Conservation (phyloP, 805 yeast species). For the Candida oleophila region DNA sequence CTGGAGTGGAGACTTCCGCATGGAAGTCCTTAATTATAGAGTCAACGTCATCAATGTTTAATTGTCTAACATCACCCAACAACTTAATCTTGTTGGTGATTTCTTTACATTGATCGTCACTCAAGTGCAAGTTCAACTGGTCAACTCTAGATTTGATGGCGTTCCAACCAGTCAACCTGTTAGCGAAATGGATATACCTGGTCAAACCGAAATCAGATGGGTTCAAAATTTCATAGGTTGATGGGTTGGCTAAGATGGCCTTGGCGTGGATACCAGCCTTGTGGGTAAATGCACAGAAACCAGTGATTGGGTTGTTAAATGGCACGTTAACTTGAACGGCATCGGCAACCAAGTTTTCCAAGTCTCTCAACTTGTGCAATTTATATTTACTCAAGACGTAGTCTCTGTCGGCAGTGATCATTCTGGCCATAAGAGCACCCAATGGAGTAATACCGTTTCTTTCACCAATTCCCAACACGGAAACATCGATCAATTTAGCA, state of each 20-base stretch:
- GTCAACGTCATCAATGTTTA: slow-evolving; percentile 61
- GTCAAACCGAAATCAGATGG: slow-evolving; percentile 60
- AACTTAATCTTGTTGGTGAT: slow-evolving; percentile 54
- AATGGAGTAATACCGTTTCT: slow-evolving; percentile 63
- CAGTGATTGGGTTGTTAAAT: slow-evolving; percentile 62
- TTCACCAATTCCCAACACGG: slow-evolving; percentile 62
- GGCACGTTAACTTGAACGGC: slow-evolving; percentile 60
- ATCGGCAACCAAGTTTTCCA: slow-evolving; percentile 59
- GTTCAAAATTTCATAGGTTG: slow-evolving; percentile 59
- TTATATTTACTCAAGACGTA: slow-evolving; percentile 58
- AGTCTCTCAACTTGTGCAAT: slow-evolving; percentile 53
- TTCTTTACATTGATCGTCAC: slow-evolving; percentile 57
- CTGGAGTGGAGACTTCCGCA: slow-evolving; percentile 38
- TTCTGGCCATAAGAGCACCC: slow-evolving; percentile 63
- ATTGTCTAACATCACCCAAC: slow-evolving; percentile 60
- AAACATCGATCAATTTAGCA: slow-evolving; percentile 57
- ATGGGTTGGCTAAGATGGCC: slow-evolving; percentile 61
- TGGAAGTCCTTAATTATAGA: slow-evolving; percentile 57
- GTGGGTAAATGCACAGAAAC: slow-evolving; percentile 64
- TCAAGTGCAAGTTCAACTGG: slow-evolving; percentile 53
- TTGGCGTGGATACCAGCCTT: slow-evolving; percentile 66
- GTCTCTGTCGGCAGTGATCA: slow-evolving; percentile 61
- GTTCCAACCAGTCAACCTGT: slow-evolving; percentile 63
- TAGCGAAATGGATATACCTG: slow-evolving; percentile 61
- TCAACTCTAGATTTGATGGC: slow-evolving; percentile 62